These are phyloP conservation scores for Cryomyces minteri DNA, from an alignment of 495 filamentous ascomycete genomes.

Conservation along the genomic window DNA sequence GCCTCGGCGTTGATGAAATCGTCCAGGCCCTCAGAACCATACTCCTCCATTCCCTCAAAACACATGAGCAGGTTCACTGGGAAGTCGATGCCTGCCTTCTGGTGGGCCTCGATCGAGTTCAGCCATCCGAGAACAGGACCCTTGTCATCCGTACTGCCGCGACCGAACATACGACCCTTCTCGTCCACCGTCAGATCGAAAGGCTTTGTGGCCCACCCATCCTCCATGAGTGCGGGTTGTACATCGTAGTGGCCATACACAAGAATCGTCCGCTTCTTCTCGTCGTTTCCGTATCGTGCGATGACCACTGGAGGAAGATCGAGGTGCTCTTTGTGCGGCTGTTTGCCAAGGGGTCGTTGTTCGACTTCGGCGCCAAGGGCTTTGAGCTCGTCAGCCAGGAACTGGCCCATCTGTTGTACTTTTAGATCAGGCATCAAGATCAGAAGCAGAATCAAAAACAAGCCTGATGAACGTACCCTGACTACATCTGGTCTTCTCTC, in stretches of 20 bases:
- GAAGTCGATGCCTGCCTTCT: conserved; percentile 81
- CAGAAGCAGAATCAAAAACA: neutral
- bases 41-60: conserved; percentile 99
- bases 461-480: conserved; percentile 24
- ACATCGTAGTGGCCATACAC: conserved; percentile 99
- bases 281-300: conserved; percentile 77
- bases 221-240: conserved; percentile 80
- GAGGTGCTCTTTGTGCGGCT: conserved; percentile 75
- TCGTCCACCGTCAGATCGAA: conserved; percentile 79
- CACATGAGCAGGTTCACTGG: conserved; percentile 98
- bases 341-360: conserved; percentile 66
- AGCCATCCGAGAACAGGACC: conserved; percentile 95
- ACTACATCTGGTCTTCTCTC: conserved; percentile 77
- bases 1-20: conserved; percentile 81
- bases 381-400: conserved; percentile 64
- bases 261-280: conserved; percentile 81
- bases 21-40: conserved; percentile 90
- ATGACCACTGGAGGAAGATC: conserved; percentile 85
- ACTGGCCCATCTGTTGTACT: conserved; percentile 62
- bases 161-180: conserved; percentile 85
- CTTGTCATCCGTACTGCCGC: conserved; percentile 95
- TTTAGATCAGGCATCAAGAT: too few species aligned
- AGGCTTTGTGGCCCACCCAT: conserved; percentile 93
- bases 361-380: conserved; percentile 73
- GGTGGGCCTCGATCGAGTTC: conserved; percentile 93